Evolutionary conservation across 2,329 filamentous ascomycete genomes (phyloP), one percentile per base, ranked within the genome.

Genomic region (Aspergillus arachidicola): DNA sequence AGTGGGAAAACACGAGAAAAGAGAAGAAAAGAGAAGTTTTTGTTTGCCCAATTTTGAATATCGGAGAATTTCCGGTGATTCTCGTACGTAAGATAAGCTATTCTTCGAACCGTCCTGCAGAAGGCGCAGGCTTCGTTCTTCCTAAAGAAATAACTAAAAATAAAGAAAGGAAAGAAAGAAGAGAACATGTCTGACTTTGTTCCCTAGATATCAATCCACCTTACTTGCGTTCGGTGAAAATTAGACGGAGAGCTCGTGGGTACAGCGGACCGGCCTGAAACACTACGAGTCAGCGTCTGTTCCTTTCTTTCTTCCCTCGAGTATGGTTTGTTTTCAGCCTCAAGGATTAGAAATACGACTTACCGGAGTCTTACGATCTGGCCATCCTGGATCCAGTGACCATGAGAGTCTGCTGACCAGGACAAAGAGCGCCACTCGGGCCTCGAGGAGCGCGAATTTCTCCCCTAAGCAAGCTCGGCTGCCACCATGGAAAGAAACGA

Each of bases 401-500:
- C 76, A 79, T 23, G 62, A 56, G 21, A 76, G 51, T 38, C 64
- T 64, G 43, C 63, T 64, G n/a, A 77, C 63, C 56, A 79, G 64
- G 51, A 74, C 71, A 10, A 74, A 71, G 48, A 80, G 64, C 0
- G 76, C 76, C 16, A 76, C 71, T 38, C 76, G 73, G 43, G 79
- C 67, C 61, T 79, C 70, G 53, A 79, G 64, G 70, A 81, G 65
- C 6, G 79, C 79, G 61, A 79, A 81, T 48, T 72, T 73, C 68
- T 81, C 76, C 0, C 80, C 80, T 32, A 82, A 66, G 64, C 80
- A 82, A 6, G 76, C 76, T 48, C 80, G 70, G 14, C 72, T 70
- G 6, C 78, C 78, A 12, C 79, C 79, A 55, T 82, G 79, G 62
- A 82, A 82, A 26, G 76, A 76, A 60, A 81, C 79, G 63, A 81